These are phyloP conservation scores for Mortierella alpina DNA, from an alignment of 192 early-diverging fungal genomes.

Conservation along the genomic window DNA sequence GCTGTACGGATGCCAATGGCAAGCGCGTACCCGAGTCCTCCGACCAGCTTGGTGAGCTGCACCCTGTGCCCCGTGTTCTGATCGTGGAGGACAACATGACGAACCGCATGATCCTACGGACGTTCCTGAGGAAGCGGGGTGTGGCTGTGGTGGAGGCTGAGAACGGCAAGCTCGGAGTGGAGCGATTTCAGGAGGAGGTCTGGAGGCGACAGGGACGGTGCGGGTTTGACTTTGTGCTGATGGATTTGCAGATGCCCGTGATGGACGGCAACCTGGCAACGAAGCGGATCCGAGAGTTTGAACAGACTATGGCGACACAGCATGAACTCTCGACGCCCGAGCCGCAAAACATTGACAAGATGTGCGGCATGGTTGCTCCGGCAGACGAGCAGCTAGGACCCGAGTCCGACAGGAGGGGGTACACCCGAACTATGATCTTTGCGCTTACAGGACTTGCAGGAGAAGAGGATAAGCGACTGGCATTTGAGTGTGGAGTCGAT, in stretches of 20 bases:
- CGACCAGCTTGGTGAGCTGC: conserved; percentile 1
- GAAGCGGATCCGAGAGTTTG: conserved; percentile 49
- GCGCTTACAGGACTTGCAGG: conserved; percentile 57
- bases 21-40: not conserved
- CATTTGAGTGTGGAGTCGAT: conserved; percentile 58
- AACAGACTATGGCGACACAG: conserved; percentile 23
- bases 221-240: conserved; percentile 51
- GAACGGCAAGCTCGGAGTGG: conserved; percentile 50
- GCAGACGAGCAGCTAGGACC: not conserved
- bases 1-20: no score
- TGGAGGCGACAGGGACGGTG: conserved; percentile 2
- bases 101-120: conserved; percentile 52
- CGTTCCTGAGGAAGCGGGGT: conserved; percentile 47
- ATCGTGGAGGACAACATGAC: conserved; percentile 56
- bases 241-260: conserved; percentile 60
- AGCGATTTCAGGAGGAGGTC: conserved; percentile 44
- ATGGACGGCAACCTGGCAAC: conserved; percentile 59
- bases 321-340: conserved; percentile 1
- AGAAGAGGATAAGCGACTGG: conserved; percentile 52
- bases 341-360: not conserved
- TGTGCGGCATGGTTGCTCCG: not conserved
- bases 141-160: conserved; percentile 51
- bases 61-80: conserved; percentile 33
- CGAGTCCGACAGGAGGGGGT: conserved; percentile 2
- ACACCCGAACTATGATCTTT: conserved; percentile 45